A percentile compares a stretch with the other conserved stretches of the same genome.
Conservation (phyloP, 2,329 filamentous ascomycete genomes). For the Ceratocystis variospora region DNA sequence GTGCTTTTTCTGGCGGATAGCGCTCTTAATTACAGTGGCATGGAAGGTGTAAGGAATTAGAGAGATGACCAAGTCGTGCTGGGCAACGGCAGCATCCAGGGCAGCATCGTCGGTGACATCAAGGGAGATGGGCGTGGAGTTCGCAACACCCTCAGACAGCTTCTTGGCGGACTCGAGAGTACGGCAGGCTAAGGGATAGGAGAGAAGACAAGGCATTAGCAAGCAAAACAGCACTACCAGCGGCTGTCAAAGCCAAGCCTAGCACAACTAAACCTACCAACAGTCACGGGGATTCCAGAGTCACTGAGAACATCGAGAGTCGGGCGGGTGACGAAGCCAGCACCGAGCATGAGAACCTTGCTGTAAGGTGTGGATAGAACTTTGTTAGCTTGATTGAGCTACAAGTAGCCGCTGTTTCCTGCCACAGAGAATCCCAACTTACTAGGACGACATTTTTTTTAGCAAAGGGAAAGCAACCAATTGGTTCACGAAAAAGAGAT, state of each 20-base stretch:
- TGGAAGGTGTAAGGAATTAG: slow-evolving; percentile 90
- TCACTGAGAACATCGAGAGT: slow-evolving; percentile 50
- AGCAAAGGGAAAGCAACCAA: neutral
- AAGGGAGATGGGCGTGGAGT: slow-evolving; percentile 64
- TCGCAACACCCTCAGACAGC: slow-evolving; percentile 57
- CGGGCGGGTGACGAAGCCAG: slow-evolving; percentile 48
- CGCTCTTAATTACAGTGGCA: slow-evolving; percentile 78
- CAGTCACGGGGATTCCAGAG: slow-evolving; percentile 49
- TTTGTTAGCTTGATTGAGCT: slow-evolving; percentile 1
- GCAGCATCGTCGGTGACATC: slow-evolving; percentile 66
- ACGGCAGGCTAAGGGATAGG: slow-evolving; percentile 52
- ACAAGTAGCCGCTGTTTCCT: no score
- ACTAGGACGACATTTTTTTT: slow-evolving; percentile 20
- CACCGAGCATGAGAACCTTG: slow-evolving; percentile 26
- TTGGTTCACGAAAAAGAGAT: slow-evolving; percentile 5
- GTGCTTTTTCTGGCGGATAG: slow-evolving; percentile 86
- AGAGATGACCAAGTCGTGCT: slow-evolving; percentile 66
- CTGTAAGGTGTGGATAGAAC: neutral
- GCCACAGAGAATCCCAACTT: neutral
- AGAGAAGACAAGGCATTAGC: neutral
- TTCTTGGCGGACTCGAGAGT: slow-evolving; percentile 64
- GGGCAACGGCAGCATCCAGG: slow-evolving; percentile 65
- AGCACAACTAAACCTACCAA: slow-evolving; percentile 35
- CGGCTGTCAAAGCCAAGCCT: neutral
- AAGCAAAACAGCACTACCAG: slow-evolving; percentile 1